A percentile compares a stretch with the other conserved stretches of the same genome.
phyloP scores from a whole-genome alignment of 1,139 yeast species.

The Blastobotrys indianensis region DNA sequence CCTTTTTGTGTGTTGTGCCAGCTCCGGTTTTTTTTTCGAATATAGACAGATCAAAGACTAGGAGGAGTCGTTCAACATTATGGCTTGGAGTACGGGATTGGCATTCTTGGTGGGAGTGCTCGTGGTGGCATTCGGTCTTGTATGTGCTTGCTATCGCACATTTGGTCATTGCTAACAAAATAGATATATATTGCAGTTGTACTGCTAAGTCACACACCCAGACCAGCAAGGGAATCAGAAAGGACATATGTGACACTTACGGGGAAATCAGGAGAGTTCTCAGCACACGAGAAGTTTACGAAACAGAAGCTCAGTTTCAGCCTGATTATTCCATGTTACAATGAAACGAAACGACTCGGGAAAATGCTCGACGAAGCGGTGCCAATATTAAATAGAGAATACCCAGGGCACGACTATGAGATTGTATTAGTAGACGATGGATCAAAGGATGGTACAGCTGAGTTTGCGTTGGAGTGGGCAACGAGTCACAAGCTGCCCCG shows the following conservation, averaged over 20 bases:
- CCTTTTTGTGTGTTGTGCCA: too few species aligned
- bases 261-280: conserved; percentile 18
- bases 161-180: too few species aligned
- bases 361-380: conserved; percentile 76
- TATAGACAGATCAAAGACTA: too few species aligned
- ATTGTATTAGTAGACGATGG: conserved; percentile 89
- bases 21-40: too few species aligned
- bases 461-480: conserved; percentile 67
- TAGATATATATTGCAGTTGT: conserved; percentile 41
- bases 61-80: too few species aligned
- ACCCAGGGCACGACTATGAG: conserved; percentile 47
- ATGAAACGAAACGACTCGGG: conserved; percentile 70
- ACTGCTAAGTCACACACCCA: conserved; percentile 57
- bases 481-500: conserved; percentile 41
- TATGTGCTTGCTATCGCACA: too few species aligned
- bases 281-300: conserved; percentile 21
- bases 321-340: conserved; percentile 86
- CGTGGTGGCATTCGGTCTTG: too few species aligned
- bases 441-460: conserved; percentile 72
- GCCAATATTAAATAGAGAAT: conserved; percentile 42
- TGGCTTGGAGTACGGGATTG: too few species aligned
- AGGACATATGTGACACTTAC: conserved; percentile 37
- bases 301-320: conserved; percentile 40
- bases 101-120: too few species aligned
- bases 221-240: conserved; percentile 51